Conservation (phyloP, 2,329 filamentous ascomycete genomes). For the Alternaria angustiovoidea region DNA sequence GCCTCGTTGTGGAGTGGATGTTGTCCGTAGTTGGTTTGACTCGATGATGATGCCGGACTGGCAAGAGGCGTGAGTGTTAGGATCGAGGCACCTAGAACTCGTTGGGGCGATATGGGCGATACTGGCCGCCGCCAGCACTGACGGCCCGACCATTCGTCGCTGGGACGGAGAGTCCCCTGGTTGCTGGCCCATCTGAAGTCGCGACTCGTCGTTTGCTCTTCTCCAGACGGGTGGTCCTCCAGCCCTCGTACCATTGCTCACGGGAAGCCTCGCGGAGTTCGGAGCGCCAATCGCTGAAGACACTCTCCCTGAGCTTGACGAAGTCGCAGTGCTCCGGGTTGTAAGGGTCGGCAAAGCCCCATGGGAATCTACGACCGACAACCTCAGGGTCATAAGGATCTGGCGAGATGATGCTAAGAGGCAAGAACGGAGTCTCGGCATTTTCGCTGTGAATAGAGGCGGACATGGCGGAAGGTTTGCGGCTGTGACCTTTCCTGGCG, state of each 20-base stretch:
- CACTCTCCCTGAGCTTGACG: constrained; percentile 83
- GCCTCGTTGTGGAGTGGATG: background rate
- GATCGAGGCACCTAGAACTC: constrained; percentile 22
- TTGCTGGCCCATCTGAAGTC: constrained; percentile 42
- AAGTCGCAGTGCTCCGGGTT: constrained; percentile 95
- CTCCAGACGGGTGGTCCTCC: constrained; percentile 72
- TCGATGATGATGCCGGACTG: background rate
- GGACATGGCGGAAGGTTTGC: constrained; percentile 53
- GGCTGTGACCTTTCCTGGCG: constrained; percentile 47
- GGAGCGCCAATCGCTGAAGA: constrained; percentile 91
- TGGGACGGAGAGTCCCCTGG: constrained; percentile 35
- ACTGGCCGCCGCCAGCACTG: constrained; percentile 41
- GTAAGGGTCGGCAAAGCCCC: constrained; percentile 96
- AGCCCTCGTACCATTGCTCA: constrained; percentile 94
- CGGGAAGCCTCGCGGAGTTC: constrained; percentile 90
- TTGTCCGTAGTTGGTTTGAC: background rate
- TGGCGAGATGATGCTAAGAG: constrained; percentile 91
- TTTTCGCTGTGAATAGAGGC: constrained; percentile 48
- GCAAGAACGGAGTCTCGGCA: constrained; percentile 71
- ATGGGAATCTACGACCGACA: constrained; percentile 88
- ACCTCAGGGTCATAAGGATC: constrained; percentile 85
- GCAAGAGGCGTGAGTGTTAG: background rate
- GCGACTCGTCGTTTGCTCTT: constrained; percentile 37
- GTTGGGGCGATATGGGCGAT: constrained; percentile 35
- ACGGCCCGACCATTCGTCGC: constrained; percentile 43